Evolutionary conservation across 768 basidiomycete species (phyloP), one percentile per base, ranked within the genome.

Genomic region (Coprinellus aureogranulatus): DNA sequence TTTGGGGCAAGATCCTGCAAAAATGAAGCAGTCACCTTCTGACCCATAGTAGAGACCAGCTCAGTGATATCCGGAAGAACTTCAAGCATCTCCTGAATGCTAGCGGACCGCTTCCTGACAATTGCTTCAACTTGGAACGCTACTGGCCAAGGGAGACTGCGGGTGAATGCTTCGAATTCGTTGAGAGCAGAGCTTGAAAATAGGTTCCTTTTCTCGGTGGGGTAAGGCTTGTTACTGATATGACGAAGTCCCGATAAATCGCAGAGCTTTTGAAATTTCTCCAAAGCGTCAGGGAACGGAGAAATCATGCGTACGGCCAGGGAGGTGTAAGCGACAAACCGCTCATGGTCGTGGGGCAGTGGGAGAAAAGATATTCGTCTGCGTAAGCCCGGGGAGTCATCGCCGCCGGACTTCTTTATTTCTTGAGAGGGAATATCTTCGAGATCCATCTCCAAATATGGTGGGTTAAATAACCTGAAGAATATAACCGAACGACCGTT

Each of bases 91-190:
- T 88, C 86, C 28, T 60, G 63, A 25, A 80, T 67, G 62, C 85
- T 82, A n/a, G 85, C 71, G 18, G 71, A 50, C 46, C 75, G 63
- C 42, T 70, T 72, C 26, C 70, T 70, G 20, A 77, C 48, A 14
- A 81, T 62, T 0, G 76, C 72, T 56, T 85, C 81, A 28, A 87
- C 68, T 64, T 88, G 86, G 61, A 85, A 88, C 0, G 84, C 79
- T n/a, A 88, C 74, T 42, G 62, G 61, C 81, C 80, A 86, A 9
- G 75, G 65, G 14, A 83, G 63, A 12, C 28, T 37, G 20, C 44
- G 59, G 28, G 81, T 64, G 68, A 74, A 76, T 1, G 12, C 22
- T 14, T 69, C 59, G 30, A 79, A 70, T 34, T 61, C 44, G 1
- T 64, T 57, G 6, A 34, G 34, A 14, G 34, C 34, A 34, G 34